Evolutionary conservation across 2,329 filamentous ascomycete species (phyloP), one percentile per base, ranked within the genome.

Genomic region (Pseudogymnoascus sp.): DNA sequence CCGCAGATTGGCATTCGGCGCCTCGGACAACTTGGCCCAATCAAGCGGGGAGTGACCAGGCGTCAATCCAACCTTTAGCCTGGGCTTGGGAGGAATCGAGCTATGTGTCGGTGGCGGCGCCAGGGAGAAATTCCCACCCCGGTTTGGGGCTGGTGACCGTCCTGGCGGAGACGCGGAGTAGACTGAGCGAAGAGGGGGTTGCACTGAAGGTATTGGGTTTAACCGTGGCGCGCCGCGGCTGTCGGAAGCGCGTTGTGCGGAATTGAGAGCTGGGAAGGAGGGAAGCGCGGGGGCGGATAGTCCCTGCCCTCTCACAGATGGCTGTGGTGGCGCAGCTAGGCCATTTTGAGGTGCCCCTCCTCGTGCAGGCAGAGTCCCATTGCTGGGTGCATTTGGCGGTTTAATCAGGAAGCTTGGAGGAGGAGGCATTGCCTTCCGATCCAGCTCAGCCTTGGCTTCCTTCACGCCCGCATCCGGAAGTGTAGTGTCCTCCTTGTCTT

Each of bases 1-100:
- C n/a, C 89, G 88, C 25, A 92, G 83, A 66, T 91, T 88, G 31
- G 83, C 79, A 31, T 77, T 77, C 1, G 88, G 86, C 58, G 81
- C 77, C 18, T 81, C 80, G 1, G 85, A 83, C 1, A 96, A 83
- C 5, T 88, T 86, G 11, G 95, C 95, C 95, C 95, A 99, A 82
- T 99, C 95, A 11, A 99, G 86, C 0, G 95, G 93, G 1, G 91
- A 96, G 79, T 93, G 93, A 33, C 95, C 93, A 0, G 95, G 95
- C n/a, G 87, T 83, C 4, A 99, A 84, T 7, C 88, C 81, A 4
- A 97, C 90, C 71, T 93, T 90, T 74, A 83, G 84, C 9, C 80
- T 83, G 4, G 83, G 81, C 70, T 85, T 86, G 23, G 76, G 66
- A 1, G 84, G 83, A 63, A 79, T 80, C 43, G 77, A 72, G 33